Conservation (phyloP, 164 flowering plant species). For the Kingdonia uniflora region DNA sequence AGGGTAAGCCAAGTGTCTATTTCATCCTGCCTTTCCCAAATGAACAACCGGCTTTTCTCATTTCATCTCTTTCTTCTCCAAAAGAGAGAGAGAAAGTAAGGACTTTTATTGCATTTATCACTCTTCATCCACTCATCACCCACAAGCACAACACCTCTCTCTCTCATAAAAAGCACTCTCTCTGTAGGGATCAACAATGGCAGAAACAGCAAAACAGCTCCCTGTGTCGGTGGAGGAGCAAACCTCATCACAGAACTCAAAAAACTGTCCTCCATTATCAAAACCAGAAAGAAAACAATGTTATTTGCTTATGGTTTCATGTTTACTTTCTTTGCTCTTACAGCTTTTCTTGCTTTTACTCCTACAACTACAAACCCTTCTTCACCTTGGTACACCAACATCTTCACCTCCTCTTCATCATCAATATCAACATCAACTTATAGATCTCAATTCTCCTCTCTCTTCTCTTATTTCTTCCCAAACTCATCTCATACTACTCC, state of each 20-base stretch:
- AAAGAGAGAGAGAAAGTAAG: background rate
- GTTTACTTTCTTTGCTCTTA: constrained; percentile 49
- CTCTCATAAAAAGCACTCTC: background rate
- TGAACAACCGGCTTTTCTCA: no score
- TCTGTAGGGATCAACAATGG: constrained; percentile 27
- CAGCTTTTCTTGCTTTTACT: constrained; percentile 50
- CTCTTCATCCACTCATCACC: background rate
- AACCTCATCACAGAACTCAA: constrained; percentile 35
- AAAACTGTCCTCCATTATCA: constrained; percentile 21
- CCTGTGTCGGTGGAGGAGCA: constrained; percentile 26
- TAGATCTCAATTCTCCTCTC: constrained; percentile 40
- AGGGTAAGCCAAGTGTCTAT: no score
- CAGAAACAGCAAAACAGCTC: constrained; percentile 39
- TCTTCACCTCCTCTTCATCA: constrained; percentile 22
- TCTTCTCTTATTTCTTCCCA: constrained; percentile 49
- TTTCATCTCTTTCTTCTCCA: background rate
- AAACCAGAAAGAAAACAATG: constrained; percentile 32
- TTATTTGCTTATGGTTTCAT: constrained; percentile 48
- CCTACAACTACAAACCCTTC: constrained; percentile 39
- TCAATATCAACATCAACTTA: constrained; percentile 5
- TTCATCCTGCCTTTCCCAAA: no score
- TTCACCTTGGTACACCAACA: constrained; percentile 49
- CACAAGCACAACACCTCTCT: background rate
- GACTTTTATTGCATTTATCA: background rate
- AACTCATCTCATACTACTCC: constrained; percentile 25